These are phyloP conservation scores for Colletotrichum falcatum DNA, from an alignment of 2,329 filamentous ascomycete genomes.

Conservation along the genomic window DNA sequence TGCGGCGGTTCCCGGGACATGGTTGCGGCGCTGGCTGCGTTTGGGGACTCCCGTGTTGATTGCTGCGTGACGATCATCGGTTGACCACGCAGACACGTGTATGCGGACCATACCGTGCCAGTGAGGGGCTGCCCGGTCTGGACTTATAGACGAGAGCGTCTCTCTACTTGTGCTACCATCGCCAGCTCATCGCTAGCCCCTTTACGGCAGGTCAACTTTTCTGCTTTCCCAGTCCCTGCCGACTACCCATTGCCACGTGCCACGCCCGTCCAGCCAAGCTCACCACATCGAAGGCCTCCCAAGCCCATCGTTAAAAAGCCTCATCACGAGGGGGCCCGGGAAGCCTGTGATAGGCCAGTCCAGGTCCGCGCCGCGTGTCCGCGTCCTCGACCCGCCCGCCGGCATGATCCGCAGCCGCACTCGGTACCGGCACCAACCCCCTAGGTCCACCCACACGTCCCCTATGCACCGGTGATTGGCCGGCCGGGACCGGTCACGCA, in stretches of 20 bases:
- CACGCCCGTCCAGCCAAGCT: not conserved
- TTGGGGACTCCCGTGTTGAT: not conserved
- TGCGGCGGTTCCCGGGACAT: slow-evolving; percentile 26
- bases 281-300: not conserved
- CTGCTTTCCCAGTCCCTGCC: not conserved
- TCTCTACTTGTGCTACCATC: not conserved
- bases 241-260: not conserved
- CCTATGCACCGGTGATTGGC: slow-evolving; percentile 23
- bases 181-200: not conserved
- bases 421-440: slow-evolving; percentile 5
- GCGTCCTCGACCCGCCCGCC: slow-evolving; percentile 9
- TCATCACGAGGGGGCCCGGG: not conserved
- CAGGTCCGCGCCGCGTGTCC: slow-evolving; percentile 1
- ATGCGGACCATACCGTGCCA: not conserved
- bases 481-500: slow-evolving; percentile 22
- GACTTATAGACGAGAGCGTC: not conserved
- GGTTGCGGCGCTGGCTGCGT: not conserved
- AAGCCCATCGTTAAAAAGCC: not conserved
- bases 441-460: not conserved
- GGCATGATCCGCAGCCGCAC: not conserved
- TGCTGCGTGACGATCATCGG: not conserved
- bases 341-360: slow-evolving; percentile 2
- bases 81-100: not conserved
- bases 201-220: not conserved
- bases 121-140: not conserved